Percentiles rank a stretch among this genome's conserved stretches.
Conservation (phyloP, 768 basidiomycete genomes). For the Leucogyrophana mollusca region DNA sequence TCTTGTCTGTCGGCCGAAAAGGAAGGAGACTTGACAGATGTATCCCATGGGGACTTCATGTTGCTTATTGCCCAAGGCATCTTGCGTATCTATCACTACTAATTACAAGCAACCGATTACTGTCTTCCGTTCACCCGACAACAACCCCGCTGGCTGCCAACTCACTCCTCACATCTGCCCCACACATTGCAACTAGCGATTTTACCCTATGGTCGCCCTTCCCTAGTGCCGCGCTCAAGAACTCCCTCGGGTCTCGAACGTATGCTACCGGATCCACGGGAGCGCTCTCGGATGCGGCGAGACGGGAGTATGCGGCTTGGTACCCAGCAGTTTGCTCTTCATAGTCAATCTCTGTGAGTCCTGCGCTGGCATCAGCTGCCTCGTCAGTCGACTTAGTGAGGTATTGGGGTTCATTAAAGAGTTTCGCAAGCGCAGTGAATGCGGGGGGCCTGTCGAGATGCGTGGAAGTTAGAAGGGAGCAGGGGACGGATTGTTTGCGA, state of each 20-base stretch:
- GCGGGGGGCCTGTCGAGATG: slow-evolving; percentile 54
- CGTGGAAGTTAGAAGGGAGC: neutral
- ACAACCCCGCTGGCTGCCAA: no score
- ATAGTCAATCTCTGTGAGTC: slow-evolving; percentile 77
- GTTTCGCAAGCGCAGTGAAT: slow-evolving; percentile 68
- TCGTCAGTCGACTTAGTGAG: slow-evolving; percentile 39
- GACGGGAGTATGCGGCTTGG: slow-evolving; percentile 89
- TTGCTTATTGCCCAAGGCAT: no score
- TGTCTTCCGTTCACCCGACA: no score
- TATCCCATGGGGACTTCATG: no score
- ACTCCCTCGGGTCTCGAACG: slow-evolving; percentile 54
- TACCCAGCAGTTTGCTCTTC: slow-evolving; percentile 91
- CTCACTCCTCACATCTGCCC: slow-evolving; percentile 6
- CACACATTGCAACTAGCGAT: slow-evolving; percentile 21
- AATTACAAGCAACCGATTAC: no score
- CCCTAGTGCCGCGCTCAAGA: slow-evolving; percentile 43
- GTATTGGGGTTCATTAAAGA: slow-evolving; percentile 78
- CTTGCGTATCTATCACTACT: no score
- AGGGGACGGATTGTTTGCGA: neutral
- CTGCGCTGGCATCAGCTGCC: slow-evolving; percentile 53
- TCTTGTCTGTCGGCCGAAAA: no score
- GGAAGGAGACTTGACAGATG: no score
- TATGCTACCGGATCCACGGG: slow-evolving; percentile 62
- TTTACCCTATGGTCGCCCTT: slow-evolving; percentile 14
- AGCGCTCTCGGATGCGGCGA: slow-evolving; percentile 74